Conservation (phyloP, 495 filamentous ascomycete species). For the Echria macrotheca region DNA sequence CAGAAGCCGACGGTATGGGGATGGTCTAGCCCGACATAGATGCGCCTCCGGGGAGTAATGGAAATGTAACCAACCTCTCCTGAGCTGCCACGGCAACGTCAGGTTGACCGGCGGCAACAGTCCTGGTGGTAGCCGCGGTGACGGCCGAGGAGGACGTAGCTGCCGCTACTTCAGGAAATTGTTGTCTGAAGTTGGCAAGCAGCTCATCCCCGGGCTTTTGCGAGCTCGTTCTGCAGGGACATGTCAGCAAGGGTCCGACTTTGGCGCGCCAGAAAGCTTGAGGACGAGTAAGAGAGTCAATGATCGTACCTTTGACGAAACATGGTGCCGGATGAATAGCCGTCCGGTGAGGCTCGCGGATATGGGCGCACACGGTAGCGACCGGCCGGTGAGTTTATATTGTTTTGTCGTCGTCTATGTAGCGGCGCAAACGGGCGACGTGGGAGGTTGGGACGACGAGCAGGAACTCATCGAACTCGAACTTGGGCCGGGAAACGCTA, state of each 20-base stretch:
- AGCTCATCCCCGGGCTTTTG: slow-evolving; percentile 86
- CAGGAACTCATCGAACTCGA: no score
- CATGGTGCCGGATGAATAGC: slow-evolving; percentile 19
- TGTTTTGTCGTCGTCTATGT: no score
- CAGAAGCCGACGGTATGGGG: no score
- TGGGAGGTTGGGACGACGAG: no score
- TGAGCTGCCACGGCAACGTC: slow-evolving; percentile 35
- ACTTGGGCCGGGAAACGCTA: no score
- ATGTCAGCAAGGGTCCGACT: slow-evolving; percentile 22
- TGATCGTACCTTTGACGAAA: slow-evolving; percentile 35
- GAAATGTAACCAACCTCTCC: slow-evolving; percentile 43
- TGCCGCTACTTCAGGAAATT: slow-evolving; percentile 60
- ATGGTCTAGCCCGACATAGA: no score
- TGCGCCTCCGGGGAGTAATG: no score
- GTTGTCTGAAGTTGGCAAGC: slow-evolving; percentile 74
- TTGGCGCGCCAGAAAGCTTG: neutral
- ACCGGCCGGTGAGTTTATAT: no score
- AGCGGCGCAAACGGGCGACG: no score
- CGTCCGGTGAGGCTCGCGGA: neutral
- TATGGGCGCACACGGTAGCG: neutral
- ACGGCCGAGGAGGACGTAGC: slow-evolving; percentile 29
- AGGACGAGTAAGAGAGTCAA: neutral
- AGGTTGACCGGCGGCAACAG: slow-evolving; percentile 34
- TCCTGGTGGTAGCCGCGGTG: slow-evolving; percentile 26
- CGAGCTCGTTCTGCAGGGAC: slow-evolving; percentile 58